Base-by-base conservation (phyloP, 148 eudicot genomes). In the Polygonum maritimum region DNA sequence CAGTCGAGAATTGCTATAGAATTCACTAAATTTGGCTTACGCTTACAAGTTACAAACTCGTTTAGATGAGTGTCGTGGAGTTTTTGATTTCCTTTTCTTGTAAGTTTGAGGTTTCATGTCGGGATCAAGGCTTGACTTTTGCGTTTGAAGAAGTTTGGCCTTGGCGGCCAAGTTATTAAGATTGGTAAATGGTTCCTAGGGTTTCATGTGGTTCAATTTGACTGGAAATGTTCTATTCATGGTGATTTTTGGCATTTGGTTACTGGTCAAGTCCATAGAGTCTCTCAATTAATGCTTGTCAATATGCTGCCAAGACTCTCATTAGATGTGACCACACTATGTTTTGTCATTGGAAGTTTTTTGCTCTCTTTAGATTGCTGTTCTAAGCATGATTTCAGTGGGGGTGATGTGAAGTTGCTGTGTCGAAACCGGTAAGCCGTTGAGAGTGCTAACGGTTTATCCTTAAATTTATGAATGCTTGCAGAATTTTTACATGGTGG, bases 401-500 rank as follows among this genome's bases (percentile, higher is more conserved):
- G 45, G 36, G 71, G 40, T 15, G 45, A 4, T 35, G 14, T 65
- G 18, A 3, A 33, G 41, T 36, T 33, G 13, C 70, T 35, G n/a
- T 65, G 40, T 12, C 14, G 65, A 35, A 65, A 18, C 41, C 41
- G 35, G 70, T 58, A 9, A 8, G 7, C 65, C 70, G 19, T 33
- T 65, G 41, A 15, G 70, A 65, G 70, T 33, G 40, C 40, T 65
- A 65, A 65, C 14, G 38, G 69, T 65, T 65, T 65, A 19, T 38
- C 8, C 71, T 67, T 38, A 67, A 67, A 36, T 67, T 6, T 36
- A 15, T 67, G 71, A 16, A 33, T 18, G n/a, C 78, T 77, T 47
- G 70, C 89, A 96, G 99, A 88, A 91, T 82, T 96, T 92, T 75
- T 96, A 96, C 82, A 82, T 96, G 93, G 81, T 96, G 76, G 99